phyloP scores from a whole-genome alignment of 257 asterid genomes.

The Euphrasia confusa region DNA sequence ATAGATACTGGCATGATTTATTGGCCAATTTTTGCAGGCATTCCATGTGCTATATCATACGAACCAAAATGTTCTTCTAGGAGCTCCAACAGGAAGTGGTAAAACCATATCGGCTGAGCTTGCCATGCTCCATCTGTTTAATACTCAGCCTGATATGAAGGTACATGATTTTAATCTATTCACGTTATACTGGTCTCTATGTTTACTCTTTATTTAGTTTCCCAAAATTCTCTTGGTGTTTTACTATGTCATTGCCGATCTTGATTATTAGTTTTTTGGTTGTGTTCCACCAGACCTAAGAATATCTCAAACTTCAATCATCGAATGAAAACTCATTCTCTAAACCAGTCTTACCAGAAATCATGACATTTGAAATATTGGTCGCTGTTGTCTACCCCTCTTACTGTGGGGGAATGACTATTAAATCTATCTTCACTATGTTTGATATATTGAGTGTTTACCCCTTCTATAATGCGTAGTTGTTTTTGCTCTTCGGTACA shows the following conservation, averaged over 20 bases:
- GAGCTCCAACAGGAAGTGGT: conserved; percentile 99
- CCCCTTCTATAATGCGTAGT: neutral
- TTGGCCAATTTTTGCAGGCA: conserved; percentile 54
- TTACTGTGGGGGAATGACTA: neutral
- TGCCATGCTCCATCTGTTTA: conserved; percentile 92
- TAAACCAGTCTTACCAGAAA: neutral
- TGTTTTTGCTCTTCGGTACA: neutral
- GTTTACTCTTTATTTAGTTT: conserved; percentile 2
- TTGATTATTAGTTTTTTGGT: neutral
- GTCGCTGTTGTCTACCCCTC: neutral
- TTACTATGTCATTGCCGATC: neutral
- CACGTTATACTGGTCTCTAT: conserved; percentile 7
- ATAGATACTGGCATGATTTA: conserved; percentile 27
- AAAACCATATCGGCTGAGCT: conserved; percentile 99
- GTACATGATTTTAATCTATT: conserved; percentile 24
- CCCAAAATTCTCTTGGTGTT: conserved; percentile 7
- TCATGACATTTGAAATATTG: neutral
- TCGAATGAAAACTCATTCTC: neutral
- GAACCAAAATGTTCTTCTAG: conserved; percentile 87
- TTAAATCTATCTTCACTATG: neutral
- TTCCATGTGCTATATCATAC: conserved; percentile 91
- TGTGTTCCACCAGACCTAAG: neutral
- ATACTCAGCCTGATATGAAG: conserved; percentile 96
- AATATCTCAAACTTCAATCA: conserved; percentile 2
- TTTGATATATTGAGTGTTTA: neutral